These are phyloP conservation scores for Singerocomus inundabilis DNA, from an alignment of 1,284 basidiomycete species.

Conservation along the genomic window DNA sequence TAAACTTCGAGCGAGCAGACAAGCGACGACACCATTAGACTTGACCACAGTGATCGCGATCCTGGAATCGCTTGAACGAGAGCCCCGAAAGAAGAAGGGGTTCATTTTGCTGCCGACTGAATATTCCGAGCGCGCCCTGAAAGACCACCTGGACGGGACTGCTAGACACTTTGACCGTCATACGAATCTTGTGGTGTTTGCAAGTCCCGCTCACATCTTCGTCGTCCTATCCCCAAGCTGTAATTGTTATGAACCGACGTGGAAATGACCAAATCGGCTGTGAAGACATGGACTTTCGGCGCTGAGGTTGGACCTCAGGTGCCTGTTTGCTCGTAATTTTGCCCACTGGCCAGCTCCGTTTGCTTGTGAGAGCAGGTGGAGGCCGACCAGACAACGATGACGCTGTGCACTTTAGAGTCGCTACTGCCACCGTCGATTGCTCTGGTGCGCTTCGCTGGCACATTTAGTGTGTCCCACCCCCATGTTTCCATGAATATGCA, in stretches of 20 bases:
- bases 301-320: conserved; percentile 25
- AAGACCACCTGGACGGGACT: not conserved
- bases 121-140: conserved; percentile 8
- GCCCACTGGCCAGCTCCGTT: not conserved
- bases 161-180: conserved; percentile 2
- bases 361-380: not conserved
- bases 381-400: conserved; percentile 3
- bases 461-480: not conserved
- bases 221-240: not conserved
- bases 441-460: conserved; percentile 15
- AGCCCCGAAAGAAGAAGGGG: conserved; percentile 13
- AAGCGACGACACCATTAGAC: conserved; percentile 33
- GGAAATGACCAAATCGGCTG: conserved; percentile 2
- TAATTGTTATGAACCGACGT: not conserved
- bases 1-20: conserved; percentile 14
- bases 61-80: conserved; percentile 30
- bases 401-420: not conserved
- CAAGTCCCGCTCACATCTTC: not conserved
- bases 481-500: conserved; percentile 20
- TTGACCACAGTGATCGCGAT: conserved; percentile 28
- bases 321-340: conserved; percentile 10
- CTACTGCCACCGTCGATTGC: not conserved
- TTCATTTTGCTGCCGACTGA: conserved; percentile 30
- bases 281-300: conserved; percentile 1
- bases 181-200: not conserved